These are phyloP conservation scores for Penstemon barbatus DNA, from an alignment of 257 asterid species.

Conservation along the genomic window DNA sequence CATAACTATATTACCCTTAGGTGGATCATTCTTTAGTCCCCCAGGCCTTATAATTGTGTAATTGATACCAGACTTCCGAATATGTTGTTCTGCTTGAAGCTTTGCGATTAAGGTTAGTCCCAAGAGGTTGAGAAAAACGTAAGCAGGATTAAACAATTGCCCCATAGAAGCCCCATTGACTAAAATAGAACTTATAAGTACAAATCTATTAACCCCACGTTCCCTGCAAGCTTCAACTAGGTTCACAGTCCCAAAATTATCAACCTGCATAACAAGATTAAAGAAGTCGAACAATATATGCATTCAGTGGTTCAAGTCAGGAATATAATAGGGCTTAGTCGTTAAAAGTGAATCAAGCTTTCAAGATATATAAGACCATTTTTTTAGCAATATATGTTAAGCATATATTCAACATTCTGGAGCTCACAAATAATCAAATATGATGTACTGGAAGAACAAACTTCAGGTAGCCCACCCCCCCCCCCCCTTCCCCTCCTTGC, in stretches of 20 bases:
- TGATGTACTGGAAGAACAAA: neutral
- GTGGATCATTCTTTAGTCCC: conserved; percentile 82
- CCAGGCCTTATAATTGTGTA: conserved; percentile 95
- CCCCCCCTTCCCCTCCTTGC: too few relatives aligned
- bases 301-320: neutral
- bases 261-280: conserved; percentile 57
- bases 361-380: neutral
- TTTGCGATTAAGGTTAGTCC: conserved; percentile 87
- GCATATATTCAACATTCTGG: neutral
- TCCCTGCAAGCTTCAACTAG: conserved; percentile 93
- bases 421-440: neutral
- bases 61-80: conserved; percentile 89
- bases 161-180: conserved; percentile 99
- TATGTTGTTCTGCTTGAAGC: conserved; percentile 89
- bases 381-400: neutral
- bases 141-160: conserved; percentile 81
- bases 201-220: conserved; percentile 68
- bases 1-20: conserved; percentile 84
- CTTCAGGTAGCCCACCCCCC: too few relatives aligned
- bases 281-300: conserved; percentile 19
- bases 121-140: conserved; percentile 78
- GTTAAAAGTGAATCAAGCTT: neutral
- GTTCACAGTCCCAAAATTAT: conserved; percentile 89
- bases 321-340: neutral
- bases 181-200: conserved; percentile 85